These are phyloP conservation scores for Mycena filopes DNA, from an alignment of 768 basidiomycete genomes.

Conservation along the genomic window DNA sequence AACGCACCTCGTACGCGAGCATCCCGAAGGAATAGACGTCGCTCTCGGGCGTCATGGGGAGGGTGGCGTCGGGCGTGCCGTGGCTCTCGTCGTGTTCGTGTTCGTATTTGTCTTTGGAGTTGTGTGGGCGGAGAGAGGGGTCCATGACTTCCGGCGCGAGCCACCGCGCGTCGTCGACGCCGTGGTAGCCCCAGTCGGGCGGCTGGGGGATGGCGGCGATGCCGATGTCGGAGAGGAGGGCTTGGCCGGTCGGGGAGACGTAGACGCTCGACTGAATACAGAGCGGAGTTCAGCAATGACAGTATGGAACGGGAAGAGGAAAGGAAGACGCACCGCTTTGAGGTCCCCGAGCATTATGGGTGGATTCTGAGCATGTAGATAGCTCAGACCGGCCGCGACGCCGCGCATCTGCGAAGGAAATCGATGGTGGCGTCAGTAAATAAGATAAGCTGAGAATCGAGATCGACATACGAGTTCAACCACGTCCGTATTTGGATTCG, in stretches of 20 bases:
- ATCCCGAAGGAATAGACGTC: slow-evolving; percentile 47
- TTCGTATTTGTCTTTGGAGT: slow-evolving; percentile 10
- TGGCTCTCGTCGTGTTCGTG: no score
- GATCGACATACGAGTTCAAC: slow-evolving; percentile 10
- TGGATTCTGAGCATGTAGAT: slow-evolving; percentile 50
- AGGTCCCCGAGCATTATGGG: slow-evolving; percentile 57
- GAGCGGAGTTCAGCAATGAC: no score
- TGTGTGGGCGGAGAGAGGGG: slow-evolving; percentile 7
- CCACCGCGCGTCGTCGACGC: slow-evolving; percentile 41
- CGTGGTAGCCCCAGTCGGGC: slow-evolving; percentile 38
- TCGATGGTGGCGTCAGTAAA: background rate
- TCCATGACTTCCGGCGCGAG: slow-evolving; percentile 44
- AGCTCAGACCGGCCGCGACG: slow-evolving; percentile 48
- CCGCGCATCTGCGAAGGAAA: slow-evolving; percentile 45
- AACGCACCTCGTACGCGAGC: slow-evolving; percentile 43
- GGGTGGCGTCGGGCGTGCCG: slow-evolving; percentile 10
- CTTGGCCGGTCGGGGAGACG: slow-evolving; percentile 44
- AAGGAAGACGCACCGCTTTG: slow-evolving; percentile 53
- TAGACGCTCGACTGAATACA: slow-evolving; percentile 50
- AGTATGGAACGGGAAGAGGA: background rate
- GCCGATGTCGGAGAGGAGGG: slow-evolving; percentile 46
- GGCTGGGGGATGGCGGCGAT: slow-evolving; percentile 46
- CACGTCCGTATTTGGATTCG: slow-evolving; percentile 6
- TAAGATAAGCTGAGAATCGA: background rate
- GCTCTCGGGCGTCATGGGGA: slow-evolving; percentile 31